Evolutionary conservation across 2,329 filamentous ascomycete genomes (phyloP).

Genomic region (Arachnomyces sp.): DNA sequence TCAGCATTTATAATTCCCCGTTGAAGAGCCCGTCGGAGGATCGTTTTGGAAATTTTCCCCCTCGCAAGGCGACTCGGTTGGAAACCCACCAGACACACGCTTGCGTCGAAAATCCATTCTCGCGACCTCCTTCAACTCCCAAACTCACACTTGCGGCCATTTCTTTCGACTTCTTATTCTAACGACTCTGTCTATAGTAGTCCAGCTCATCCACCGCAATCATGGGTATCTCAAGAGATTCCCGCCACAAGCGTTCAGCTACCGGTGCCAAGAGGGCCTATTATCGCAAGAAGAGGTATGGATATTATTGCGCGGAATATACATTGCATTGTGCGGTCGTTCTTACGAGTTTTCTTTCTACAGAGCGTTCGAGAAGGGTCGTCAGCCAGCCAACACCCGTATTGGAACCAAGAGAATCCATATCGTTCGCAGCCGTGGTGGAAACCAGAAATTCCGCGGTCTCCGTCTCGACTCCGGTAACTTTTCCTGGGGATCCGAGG

Average conservation of each 20-base stretch:
- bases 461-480: conserved; percentile 98
- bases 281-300: conserved; percentile 63
- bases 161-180: conserved; percentile 2
- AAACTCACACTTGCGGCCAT: background rate
- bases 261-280: conserved; percentile 95
- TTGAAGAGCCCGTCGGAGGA: conserved; percentile 19
- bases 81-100: too few relatives aligned
- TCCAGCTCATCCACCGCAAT: conserved; percentile 62
- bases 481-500: conserved; percentile 99
- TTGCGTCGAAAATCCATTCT: too few relatives aligned
- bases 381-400: conserved; percentile 98
- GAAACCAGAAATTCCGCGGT: conserved; percentile 99
- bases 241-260: conserved; percentile 99
- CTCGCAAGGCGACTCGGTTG: too few relatives aligned
- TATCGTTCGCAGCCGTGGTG: conserved; percentile 92
- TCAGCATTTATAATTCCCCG: conserved; percentile 15
- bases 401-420: conserved; percentile 96
- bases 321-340: conserved; percentile 49
- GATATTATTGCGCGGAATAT: conserved; percentile 48
- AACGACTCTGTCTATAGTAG: conserved; percentile 20
- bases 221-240: conserved; percentile 99
- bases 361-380: conserved; percentile 99
- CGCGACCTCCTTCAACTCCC: background rate
- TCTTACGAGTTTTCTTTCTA: conserved; percentile 56
- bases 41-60: too few relatives aligned